phyloP scores from a whole-genome alignment of 139 green algal genomes.

The Chlorella ohadii region DNA sequence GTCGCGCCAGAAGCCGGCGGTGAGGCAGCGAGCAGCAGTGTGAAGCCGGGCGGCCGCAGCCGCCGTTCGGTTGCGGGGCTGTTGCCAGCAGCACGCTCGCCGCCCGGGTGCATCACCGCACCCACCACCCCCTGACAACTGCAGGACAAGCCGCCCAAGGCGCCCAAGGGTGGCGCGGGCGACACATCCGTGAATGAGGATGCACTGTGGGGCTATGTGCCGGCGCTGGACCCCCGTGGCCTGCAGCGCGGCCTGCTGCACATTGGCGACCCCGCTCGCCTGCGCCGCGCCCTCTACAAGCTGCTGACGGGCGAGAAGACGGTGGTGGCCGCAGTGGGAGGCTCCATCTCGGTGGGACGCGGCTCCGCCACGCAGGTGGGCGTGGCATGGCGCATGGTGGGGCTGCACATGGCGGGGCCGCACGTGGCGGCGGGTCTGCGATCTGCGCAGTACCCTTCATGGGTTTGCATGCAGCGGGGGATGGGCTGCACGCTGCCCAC shows the following conservation, averaged over 20 bases:
- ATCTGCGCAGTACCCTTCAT: too few relatives aligned
- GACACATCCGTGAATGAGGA: slow-evolving; percentile 7
- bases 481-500: too few relatives aligned
- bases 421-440: too few relatives aligned
- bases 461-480: too few relatives aligned
- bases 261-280: slow-evolving; percentile 18
- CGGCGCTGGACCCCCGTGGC: slow-evolving; percentile 14
- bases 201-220: slow-evolving; percentile 31
- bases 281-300: slow-evolving; percentile 2
- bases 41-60: background rate
- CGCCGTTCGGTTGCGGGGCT: background rate
- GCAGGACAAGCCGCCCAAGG: background rate
- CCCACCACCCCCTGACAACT: background rate
- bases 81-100: background rate
- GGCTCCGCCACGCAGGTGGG: slow-evolving; percentile 23
- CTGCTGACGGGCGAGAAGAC: slow-evolving; percentile 8
- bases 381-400: background rate
- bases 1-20: background rate
- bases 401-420: background rate
- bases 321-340: slow-evolving; percentile 32
- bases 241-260: slow-evolving; percentile 33
- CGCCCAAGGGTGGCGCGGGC: background rate
- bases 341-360: slow-evolving; percentile 22
- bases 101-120: background rate
- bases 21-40: background rate